phyloP scores from a whole-genome alignment of 805 yeast genomes.

The Nakazawaea ambrosiae region DNA sequence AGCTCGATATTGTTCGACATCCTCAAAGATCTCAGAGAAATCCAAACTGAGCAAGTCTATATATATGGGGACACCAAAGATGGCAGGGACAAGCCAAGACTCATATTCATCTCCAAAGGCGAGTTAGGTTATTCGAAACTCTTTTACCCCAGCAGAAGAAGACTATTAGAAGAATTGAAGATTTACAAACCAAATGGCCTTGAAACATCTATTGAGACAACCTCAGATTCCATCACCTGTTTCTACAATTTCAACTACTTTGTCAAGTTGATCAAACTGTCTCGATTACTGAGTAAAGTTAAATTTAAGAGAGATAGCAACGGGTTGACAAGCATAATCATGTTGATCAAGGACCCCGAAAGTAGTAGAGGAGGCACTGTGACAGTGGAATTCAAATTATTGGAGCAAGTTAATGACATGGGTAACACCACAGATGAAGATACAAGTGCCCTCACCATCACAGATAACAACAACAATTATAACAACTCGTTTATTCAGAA shows the following conservation, averaged over 20 bases:
- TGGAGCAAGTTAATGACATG: slow-evolving; percentile 9
- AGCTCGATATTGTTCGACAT: slow-evolving; percentile 48
- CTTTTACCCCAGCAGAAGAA: slow-evolving; percentile 54
- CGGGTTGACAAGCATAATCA: slow-evolving; percentile 29
- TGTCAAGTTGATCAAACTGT: slow-evolving; percentile 40
- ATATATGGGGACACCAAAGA: slow-evolving; percentile 31
- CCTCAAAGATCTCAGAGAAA: slow-evolving; percentile 48
- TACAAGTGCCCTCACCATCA: too few species aligned
- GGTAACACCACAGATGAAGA: slow-evolving; percentile 2
- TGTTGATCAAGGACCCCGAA: slow-evolving; percentile 9
- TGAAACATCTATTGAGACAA: slow-evolving; percentile 15
- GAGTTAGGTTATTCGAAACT: slow-evolving; percentile 69
- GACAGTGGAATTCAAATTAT: slow-evolving; percentile 11
- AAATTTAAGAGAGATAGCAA: slow-evolving; percentile 46
- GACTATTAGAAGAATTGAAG: slow-evolving; percentile 55
- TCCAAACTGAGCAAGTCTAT: slow-evolving; percentile 44
- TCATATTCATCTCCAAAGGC: slow-evolving; percentile 59
- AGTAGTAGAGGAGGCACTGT: background rate
- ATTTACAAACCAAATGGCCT: slow-evolving; percentile 19
- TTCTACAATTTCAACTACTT: slow-evolving; percentile 44
- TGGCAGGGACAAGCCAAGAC: slow-evolving; percentile 23
- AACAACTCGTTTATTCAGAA: slow-evolving; percentile 21
- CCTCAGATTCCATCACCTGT: slow-evolving; percentile 28
- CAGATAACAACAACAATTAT: slow-evolving; percentile 19
- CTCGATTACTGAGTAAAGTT: slow-evolving; percentile 43